Percentiles rank a stretch among this genome's conserved stretches.
Conservation (phyloP, 306 rosid genomes). For the Purshia tridentata region DNA sequence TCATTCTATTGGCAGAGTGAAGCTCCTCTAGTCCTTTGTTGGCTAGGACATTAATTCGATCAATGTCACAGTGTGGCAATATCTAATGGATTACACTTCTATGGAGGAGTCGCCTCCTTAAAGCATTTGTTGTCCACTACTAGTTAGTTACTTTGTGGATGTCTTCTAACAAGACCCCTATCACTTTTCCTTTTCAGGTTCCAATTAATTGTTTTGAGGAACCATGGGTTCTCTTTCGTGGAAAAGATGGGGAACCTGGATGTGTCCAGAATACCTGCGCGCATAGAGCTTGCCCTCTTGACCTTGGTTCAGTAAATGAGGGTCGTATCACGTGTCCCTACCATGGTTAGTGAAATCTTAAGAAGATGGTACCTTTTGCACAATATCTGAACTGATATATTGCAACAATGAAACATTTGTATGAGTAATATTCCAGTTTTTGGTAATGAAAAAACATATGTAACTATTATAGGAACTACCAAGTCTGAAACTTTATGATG, state of each 20-base stretch:
- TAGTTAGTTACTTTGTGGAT: background rate
- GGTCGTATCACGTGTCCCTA: constrained; percentile 96
- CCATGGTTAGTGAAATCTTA: constrained; percentile 61
- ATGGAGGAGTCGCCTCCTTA: background rate
- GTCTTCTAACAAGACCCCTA: constrained; percentile 23
- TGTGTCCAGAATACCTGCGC: constrained; percentile 97
- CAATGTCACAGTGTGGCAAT: background rate
- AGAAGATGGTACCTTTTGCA: background rate
- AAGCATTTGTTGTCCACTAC: background rate
- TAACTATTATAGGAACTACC: background rate
- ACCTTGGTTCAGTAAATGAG: constrained; percentile 88
- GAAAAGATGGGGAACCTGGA: constrained; percentile 91
- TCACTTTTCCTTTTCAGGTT: constrained; percentile 56
- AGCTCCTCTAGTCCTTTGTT: background rate
- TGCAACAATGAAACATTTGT: background rate
- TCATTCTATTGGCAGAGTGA: background rate
- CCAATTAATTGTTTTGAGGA: constrained; percentile 93
- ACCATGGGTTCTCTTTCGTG: constrained; percentile 94
- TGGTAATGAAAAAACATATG: background rate
- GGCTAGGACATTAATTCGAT: background rate
- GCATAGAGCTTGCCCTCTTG: constrained; percentile 94
- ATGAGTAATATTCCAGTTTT: background rate
- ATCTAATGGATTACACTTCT: background rate
- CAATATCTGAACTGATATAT: background rate
- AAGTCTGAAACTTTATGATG: constrained; percentile 12